A percentile compares a stretch with the other conserved stretches of the same genome.
Evolutionary conservation across 1,284 basidiomycete genomes (phyloP).

Genomic region (Tilletia caries): DNA sequence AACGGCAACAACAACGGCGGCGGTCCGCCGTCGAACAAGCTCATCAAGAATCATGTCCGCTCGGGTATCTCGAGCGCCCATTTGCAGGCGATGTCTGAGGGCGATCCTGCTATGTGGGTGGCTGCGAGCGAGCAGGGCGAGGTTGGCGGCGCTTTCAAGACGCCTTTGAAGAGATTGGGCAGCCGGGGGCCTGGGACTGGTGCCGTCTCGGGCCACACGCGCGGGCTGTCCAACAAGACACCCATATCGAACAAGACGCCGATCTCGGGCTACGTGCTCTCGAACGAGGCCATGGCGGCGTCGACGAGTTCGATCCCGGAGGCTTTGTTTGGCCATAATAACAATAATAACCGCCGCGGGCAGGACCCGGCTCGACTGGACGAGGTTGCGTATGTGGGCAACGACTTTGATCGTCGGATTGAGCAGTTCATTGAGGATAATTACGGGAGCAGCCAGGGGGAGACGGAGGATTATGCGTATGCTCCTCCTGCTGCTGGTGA

Average conservation of each 20-base stretch:
- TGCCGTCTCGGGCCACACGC: slow-evolving; percentile 19
- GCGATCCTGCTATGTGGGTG: slow-evolving; percentile 18
- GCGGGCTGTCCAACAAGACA: slow-evolving; percentile 21
- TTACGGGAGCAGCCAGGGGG: slow-evolving; percentile 21
- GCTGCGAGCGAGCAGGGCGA: neutral
- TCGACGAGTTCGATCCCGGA: slow-evolving; percentile 18
- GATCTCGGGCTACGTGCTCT: slow-evolving; percentile 36
- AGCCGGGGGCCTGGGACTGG: neutral
- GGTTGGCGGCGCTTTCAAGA: neutral
- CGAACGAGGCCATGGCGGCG: slow-evolving; percentile 17
- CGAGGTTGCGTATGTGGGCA: slow-evolving; percentile 19
- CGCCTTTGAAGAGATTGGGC: neutral
- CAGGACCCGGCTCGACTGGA: neutral
- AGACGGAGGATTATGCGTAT: neutral
- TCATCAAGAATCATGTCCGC: slow-evolving; percentile 1
- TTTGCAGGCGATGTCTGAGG: slow-evolving; percentile 27
- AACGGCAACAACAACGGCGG: too few species aligned
- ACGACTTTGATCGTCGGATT: slow-evolving; percentile 44
- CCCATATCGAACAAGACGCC: slow-evolving; percentile 49
- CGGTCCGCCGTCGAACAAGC: slow-evolving; percentile 9
- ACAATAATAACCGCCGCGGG: neutral
- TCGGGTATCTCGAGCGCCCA: slow-evolving; percentile 17
- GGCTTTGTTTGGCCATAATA: neutral
- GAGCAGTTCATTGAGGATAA: slow-evolving; percentile 37
- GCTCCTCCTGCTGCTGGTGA: too few species aligned